phyloP scores from a whole-genome alignment of 169 alveolate species.

The Eimeria mitis region DNA sequence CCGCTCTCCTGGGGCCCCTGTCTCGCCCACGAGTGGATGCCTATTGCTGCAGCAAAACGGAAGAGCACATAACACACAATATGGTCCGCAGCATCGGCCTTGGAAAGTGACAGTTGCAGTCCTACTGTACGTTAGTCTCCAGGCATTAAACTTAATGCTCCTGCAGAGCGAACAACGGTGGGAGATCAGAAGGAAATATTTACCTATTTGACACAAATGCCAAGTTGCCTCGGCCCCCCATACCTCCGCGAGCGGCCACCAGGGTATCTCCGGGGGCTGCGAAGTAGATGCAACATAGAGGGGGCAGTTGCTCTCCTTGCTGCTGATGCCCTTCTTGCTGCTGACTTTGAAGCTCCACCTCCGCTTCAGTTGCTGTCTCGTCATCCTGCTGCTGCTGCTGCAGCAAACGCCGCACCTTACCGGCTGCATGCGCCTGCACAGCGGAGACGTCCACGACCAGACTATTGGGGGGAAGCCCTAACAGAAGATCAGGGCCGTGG shows the following conservation, averaged over 20 bases:
- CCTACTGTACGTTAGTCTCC: not conserved
- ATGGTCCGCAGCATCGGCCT: not conserved
- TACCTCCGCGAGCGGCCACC: conserved; percentile 70
- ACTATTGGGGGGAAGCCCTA: conserved; percentile 48
- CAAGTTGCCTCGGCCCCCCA: conserved; percentile 63
- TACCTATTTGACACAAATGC: conserved; percentile 68
- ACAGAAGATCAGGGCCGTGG: conserved; percentile 41
- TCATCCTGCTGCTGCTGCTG: conserved; percentile 34
- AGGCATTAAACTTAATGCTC: not conserved
- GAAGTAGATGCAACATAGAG: conserved; percentile 50
- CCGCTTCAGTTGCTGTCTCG: not conserved
- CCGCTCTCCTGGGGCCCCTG: conserved; percentile 45
- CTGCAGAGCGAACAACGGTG: not conserved
- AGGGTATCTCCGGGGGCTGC: conserved; percentile 63
- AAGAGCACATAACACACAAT: not conserved
- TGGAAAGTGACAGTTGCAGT: not conserved
- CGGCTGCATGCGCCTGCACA: conserved; percentile 37
- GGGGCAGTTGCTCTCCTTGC: not conserved
- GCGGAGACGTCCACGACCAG: conserved; percentile 57
- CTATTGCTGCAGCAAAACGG: conserved; percentile 34
- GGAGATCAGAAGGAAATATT: not conserved
- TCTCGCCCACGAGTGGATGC: conserved; percentile 53
- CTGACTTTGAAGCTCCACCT: not conserved
- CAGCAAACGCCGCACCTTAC: conserved; percentile 45
- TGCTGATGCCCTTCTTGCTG: not conserved